phyloP scores from a whole-genome alignment of 169 alveolate species.

The Fabrea salina region DNA sequence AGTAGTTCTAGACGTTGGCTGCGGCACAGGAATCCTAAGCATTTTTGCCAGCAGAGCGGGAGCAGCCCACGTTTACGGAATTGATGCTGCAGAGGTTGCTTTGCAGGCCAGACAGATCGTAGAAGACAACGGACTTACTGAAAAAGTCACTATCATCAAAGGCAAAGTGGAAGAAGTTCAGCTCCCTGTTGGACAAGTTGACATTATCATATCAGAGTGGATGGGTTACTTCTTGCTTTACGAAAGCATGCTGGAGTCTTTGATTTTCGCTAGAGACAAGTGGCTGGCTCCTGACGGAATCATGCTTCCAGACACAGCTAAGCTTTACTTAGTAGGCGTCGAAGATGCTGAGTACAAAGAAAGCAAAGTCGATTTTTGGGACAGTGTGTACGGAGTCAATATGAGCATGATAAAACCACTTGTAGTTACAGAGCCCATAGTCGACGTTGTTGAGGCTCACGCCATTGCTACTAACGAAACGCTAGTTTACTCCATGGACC shows the following conservation, averaged over 20 bases:
- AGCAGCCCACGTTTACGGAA: conserved; percentile 96
- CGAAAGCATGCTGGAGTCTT: conserved; percentile 97
- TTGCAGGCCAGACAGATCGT: conserved; percentile 89
- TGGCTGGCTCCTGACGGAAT: conserved; percentile 94
- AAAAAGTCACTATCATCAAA: conserved; percentile 89
- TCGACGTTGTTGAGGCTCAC: background rate
- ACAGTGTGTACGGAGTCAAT: conserved; percentile 93
- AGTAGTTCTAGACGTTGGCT: conserved; percentile 97
- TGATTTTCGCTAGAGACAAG: conserved; percentile 95
- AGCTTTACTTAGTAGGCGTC: conserved; percentile 92
- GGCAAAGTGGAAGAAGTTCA: conserved; percentile 96
- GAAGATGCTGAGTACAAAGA: conserved; percentile 96
- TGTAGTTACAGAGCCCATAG: background rate
- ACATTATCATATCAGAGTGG: conserved; percentile 98
- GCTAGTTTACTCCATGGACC: background rate
- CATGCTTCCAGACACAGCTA: conserved; percentile 95
- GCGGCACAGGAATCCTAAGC: conserved; percentile 98
- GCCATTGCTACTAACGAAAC: background rate
- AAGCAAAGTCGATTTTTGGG: conserved; percentile 94
- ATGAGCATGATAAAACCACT: background rate
- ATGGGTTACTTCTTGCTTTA: conserved; percentile 98
- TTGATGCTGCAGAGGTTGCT: conserved; percentile 96
- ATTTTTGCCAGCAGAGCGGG: conserved; percentile 98
- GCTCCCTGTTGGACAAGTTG: conserved; percentile 94
- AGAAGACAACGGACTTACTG: conserved; percentile 85